Evolutionary conservation across 306 rosid species (phyloP).

Genomic region (Comarum palustre): DNA sequence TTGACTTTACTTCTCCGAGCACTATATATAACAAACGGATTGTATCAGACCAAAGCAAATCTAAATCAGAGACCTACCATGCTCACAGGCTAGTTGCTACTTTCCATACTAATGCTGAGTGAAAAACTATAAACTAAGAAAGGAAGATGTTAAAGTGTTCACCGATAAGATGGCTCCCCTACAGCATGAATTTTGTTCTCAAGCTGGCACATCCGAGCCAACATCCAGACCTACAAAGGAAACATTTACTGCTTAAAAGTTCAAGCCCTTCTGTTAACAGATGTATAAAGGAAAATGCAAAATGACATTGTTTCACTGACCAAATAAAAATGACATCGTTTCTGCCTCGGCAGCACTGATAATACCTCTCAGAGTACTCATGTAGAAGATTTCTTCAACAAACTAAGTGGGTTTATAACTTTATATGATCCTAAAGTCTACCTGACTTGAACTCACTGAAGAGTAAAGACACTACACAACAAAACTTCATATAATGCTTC

Average conservation of each 20-base stretch:
- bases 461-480: neutral
- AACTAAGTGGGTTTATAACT: neutral
- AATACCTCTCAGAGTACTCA: neutral
- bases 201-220: slow-evolving; percentile 97
- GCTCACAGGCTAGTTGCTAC: neutral
- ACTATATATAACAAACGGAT: slow-evolving; percentile 35
- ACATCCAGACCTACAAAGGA: slow-evolving; percentile 77
- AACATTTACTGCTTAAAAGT: slow-evolving; percentile 8
- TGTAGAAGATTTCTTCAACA: neutral
- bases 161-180: slow-evolving; percentile 94
- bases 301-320: neutral
- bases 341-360: neutral
- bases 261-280: neutral
- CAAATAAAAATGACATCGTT: neutral
- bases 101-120: neutral
- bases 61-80: neutral
- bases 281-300: neutral
- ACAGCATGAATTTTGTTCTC: slow-evolving; percentile 91
- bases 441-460: neutral
- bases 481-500: neutral
- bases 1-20: slow-evolving; percentile 71
- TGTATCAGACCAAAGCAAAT: slow-evolving; percentile 17
- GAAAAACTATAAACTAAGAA: slow-evolving; percentile 15
- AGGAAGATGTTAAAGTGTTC: slow-evolving; percentile 25
- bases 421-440: neutral